A percentile compares a stretch with the other conserved stretches of the same genome.
These are phyloP conservation scores for Filobasidium uniguttulatum DNA, from an alignment of 1,284 basidiomycete species.

Conservation along the genomic window DNA sequence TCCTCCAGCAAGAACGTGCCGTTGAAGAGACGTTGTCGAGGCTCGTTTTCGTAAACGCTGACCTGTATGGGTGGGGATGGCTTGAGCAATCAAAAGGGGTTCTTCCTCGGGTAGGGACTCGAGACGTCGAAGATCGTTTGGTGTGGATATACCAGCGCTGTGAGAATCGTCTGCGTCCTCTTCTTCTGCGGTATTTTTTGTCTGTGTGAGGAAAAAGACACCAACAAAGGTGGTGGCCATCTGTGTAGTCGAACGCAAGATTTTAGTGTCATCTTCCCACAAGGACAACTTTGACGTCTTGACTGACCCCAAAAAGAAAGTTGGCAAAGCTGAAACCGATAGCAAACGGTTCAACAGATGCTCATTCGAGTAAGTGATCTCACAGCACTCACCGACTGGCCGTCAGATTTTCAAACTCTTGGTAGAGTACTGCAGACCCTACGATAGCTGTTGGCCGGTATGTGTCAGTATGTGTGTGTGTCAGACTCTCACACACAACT, in stretches of 20 bases:
- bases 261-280: background rate
- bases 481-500: background rate
- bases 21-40: conserved; percentile 5
- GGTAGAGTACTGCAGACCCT: conserved; percentile 83
- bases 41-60: background rate
- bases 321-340: conserved; percentile 41
- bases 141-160: background rate
- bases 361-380: background rate
- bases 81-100: background rate
- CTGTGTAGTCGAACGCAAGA: conserved; percentile 33
- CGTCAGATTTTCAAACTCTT: conserved; percentile 69
- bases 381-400: conserved; percentile 72
- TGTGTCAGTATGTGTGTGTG: no score
- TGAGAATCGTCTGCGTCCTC: conserved; percentile 9
- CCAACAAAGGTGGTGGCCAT: conserved; percentile 38
- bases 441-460: conserved; percentile 51
- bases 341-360: conserved; percentile 26
- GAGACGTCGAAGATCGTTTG: background rate
- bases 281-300: background rate
- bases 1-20: background rate
- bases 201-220: conserved; percentile 48
- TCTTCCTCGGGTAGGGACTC: conserved; percentile 1
- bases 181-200: conserved; percentile 4
- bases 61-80: background rate
- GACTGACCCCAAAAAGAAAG: conserved; percentile 33